Conservation (phyloP, 2,329 filamentous ascomycete species). For the Phyllosticta citriasiana region DNA sequence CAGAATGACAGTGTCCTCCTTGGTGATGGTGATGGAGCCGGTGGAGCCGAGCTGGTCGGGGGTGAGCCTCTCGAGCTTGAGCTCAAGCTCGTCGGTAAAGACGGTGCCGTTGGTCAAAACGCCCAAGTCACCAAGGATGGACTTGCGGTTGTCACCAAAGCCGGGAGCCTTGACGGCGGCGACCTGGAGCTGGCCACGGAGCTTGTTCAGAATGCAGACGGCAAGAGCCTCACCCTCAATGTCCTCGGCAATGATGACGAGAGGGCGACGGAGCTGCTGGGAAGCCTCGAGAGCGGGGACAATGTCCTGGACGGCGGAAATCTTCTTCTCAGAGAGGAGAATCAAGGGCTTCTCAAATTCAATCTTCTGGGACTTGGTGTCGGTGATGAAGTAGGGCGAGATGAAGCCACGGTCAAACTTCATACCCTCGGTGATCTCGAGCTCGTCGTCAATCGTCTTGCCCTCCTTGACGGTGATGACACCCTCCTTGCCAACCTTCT, state of each 20-base stretch:
- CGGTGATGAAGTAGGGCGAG: conserved; percentile 99
- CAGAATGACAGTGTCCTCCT: conserved; percentile 98
- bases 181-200: conserved; percentile 97
- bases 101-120: conserved; percentile 94
- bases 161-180: conserved; percentile 97
- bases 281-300: conserved; percentile 96
- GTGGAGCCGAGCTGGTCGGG: conserved; percentile 93
- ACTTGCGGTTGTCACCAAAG: conserved; percentile 99
- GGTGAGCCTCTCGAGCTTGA: conserved; percentile 98
- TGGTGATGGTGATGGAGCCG: conserved; percentile 98
- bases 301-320: conserved; percentile 97
- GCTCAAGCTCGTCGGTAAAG: conserved; percentile 95
- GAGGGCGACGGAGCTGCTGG: conserved; percentile 85
- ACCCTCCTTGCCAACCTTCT: conserved; percentile 99
- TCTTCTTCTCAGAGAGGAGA: conserved; percentile 99
- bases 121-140: conserved; percentile 91
- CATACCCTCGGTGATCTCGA: conserved; percentile 99
- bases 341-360: conserved; percentile 99
- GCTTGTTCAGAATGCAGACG: conserved; percentile 99
- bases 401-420: conserved; percentile 98
- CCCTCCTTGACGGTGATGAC: conserved; percentile 99
- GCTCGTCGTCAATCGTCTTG: conserved; percentile 95
- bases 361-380: conserved; percentile 96
- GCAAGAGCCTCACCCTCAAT: conserved; percentile 97
- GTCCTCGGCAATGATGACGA: conserved; percentile 98